These are phyloP conservation scores for Singerocomus inundabilis DNA, from an alignment of 1,284 basidiomycete species.

Conservation along the genomic window DNA sequence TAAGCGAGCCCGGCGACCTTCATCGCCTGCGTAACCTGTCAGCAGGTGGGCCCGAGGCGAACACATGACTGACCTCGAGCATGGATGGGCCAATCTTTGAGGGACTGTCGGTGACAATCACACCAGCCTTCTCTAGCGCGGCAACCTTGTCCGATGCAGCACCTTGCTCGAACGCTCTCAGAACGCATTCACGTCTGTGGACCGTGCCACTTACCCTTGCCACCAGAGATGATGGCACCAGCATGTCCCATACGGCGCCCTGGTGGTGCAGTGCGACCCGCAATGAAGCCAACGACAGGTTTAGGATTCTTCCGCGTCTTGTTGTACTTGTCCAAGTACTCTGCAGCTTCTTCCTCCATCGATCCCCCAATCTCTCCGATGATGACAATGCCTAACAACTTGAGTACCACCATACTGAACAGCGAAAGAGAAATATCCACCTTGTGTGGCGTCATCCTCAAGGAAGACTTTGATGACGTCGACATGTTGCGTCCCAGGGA, in stretches of 20 bases:
- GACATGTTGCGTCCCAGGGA: slow-evolving; percentile 95
- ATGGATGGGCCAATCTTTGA: slow-evolving; percentile 89
- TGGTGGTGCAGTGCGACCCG: slow-evolving; percentile 95
- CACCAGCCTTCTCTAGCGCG: slow-evolving; percentile 93
- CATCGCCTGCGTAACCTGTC: slow-evolving; percentile 61
- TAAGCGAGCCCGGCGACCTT: slow-evolving; percentile 80
- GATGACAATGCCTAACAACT: slow-evolving; percentile 79
- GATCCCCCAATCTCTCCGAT: slow-evolving; percentile 99
- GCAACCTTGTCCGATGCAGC: slow-evolving; percentile 95
- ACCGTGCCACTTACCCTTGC: slow-evolving; percentile 67
- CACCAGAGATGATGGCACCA: slow-evolving; percentile 96
- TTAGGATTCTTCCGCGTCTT: slow-evolving; percentile 85
- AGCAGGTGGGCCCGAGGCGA: slow-evolving; percentile 2
- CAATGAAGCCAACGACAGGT: slow-evolving; percentile 98
- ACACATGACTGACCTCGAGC: slow-evolving; percentile 61
- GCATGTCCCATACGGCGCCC: slow-evolving; percentile 99
- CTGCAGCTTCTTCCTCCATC: slow-evolving; percentile 99
- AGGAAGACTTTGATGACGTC: slow-evolving; percentile 98
- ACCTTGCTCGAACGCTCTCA: slow-evolving; percentile 41
- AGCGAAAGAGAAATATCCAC: slow-evolving; percentile 39
- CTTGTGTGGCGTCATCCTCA: slow-evolving; percentile 89
- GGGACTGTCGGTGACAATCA: slow-evolving; percentile 93
- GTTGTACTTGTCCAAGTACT: slow-evolving; percentile 93
- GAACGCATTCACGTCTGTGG: not conserved
- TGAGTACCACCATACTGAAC: slow-evolving; percentile 9